phyloP scores from a whole-genome alignment of 1,284 basidiomycete genomes.

The Fomitopsis betulina region DNA sequence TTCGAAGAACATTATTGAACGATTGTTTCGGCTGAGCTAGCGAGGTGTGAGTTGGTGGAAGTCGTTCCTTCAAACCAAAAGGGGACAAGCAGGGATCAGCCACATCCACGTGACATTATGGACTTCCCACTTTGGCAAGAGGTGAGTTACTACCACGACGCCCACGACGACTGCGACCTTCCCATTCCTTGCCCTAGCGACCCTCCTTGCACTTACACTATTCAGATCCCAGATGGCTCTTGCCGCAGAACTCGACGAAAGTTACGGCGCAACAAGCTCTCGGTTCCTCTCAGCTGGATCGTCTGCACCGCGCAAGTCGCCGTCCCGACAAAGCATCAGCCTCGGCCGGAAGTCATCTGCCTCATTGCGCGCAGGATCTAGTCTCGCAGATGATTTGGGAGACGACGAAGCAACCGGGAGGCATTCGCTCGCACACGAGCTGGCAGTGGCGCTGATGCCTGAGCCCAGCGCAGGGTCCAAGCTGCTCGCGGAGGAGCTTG shows the following conservation, averaged over 20 bases:
- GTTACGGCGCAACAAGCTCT: conserved; percentile 16
- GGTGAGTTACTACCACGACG: conserved; percentile 4
- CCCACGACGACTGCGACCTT: neutral
- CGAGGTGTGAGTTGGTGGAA: too few species aligned
- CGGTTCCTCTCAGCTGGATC: conserved; percentile 18
- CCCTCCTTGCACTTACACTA: neutral
- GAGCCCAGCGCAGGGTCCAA: conserved; percentile 72
- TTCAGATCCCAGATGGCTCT: conserved; percentile 10
- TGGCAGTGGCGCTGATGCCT: conserved; percentile 78
- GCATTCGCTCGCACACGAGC: conserved; percentile 77
- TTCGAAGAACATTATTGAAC: too few species aligned
- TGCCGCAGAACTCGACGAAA: conserved; percentile 19
- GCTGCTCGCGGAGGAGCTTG: conserved; percentile 77
- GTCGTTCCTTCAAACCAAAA: neutral
- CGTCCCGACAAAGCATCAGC: conserved; percentile 40
- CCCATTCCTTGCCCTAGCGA: neutral
- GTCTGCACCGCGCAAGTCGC: conserved; percentile 38
- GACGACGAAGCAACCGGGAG: conserved; percentile 42
- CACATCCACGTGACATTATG: neutral
- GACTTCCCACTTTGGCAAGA: neutral
- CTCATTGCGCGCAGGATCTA: conserved; percentile 35
- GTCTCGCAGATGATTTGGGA: conserved; percentile 31
- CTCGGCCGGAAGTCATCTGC: conserved; percentile 39
- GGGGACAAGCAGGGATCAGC: neutral
- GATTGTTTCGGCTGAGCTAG: neutral